Conservation (phyloP, 2,329 filamentous ascomycete genomes). For the Dothiorella sarmentorum region DNA sequence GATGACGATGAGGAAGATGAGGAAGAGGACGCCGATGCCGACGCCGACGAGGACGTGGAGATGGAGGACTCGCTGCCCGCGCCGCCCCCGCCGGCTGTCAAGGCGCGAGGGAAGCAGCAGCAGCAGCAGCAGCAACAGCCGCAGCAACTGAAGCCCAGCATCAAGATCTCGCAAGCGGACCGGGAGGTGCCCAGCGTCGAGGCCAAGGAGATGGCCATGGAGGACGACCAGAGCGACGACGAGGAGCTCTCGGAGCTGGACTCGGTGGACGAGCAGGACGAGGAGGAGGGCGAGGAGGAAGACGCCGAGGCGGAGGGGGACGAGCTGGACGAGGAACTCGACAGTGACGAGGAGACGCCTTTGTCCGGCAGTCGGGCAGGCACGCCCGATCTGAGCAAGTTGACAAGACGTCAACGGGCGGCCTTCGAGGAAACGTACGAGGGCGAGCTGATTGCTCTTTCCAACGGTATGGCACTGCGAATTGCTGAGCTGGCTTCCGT, state of each 20-base stretch:
- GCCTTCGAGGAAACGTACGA: constrained; percentile 53
- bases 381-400: constrained; percentile 61
- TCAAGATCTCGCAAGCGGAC: constrained; percentile 31
- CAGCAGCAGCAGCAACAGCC: constrained; percentile 25
- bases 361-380: constrained; percentile 52
- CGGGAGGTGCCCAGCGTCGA: constrained; percentile 35
- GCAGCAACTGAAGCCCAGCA: constrained; percentile 36
- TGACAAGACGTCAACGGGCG: constrained; percentile 67
- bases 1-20: constrained; percentile 30
- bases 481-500: constrained; percentile 17
- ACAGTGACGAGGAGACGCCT: constrained; percentile 50
- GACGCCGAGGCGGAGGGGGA: constrained; percentile 38
- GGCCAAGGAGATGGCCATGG: constrained; percentile 49
- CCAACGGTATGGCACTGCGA: constrained; percentile 40
- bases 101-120: constrained; percentile 28
- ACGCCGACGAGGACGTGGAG: constrained; percentile 21
- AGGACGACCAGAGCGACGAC: constrained; percentile 44
- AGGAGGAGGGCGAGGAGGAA: constrained; percentile 44
- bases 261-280: constrained; percentile 37
- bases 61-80: constrained; percentile 28
- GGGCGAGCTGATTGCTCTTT: constrained; percentile 49
- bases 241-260: constrained; percentile 41
- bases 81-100: constrained; percentile 23
- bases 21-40: constrained; percentile 22
- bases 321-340: constrained; percentile 44